phyloP scores from a whole-genome alignment of 345 rosid species.

The Carallia brachiata region DNA sequence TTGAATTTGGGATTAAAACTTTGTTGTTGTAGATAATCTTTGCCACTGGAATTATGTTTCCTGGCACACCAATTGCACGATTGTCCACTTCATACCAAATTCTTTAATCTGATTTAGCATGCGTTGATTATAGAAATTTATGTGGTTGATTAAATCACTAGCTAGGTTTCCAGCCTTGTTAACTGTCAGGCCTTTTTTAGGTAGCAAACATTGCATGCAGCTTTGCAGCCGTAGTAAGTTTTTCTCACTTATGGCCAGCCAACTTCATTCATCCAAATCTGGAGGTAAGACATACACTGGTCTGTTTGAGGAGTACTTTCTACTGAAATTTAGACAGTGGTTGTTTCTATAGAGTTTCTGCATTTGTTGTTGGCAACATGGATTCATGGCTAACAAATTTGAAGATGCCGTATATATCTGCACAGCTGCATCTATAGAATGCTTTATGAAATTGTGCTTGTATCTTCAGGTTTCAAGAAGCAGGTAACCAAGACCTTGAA shows the following conservation, averaged over 20 bases:
- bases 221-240: conserved; percentile 37
- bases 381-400: neutral
- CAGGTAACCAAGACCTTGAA: conserved; percentile 47
- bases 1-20: no score
- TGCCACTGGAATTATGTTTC: no score
- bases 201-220: conserved; percentile 24
- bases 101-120: neutral
- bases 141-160: neutral
- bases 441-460: conserved; percentile 16
- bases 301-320: neutral
- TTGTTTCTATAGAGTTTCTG: neutral
- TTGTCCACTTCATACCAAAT: neutral
- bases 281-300: conserved; percentile 25
- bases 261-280: conserved; percentile 33
- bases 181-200: conserved; percentile 13
- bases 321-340: neutral
- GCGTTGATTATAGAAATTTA: neutral
- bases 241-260: conserved; percentile 37
- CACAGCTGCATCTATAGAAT: conserved; percentile 5
- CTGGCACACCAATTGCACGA: neutral
- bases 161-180: conserved; percentile 5
- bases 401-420: neutral
- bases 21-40: no score
- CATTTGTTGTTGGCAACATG: neutral
- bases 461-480: conserved; percentile 62